phyloP scores from a whole-genome alignment of 495 filamentous ascomycete genomes.

The Xylaria grammica region DNA sequence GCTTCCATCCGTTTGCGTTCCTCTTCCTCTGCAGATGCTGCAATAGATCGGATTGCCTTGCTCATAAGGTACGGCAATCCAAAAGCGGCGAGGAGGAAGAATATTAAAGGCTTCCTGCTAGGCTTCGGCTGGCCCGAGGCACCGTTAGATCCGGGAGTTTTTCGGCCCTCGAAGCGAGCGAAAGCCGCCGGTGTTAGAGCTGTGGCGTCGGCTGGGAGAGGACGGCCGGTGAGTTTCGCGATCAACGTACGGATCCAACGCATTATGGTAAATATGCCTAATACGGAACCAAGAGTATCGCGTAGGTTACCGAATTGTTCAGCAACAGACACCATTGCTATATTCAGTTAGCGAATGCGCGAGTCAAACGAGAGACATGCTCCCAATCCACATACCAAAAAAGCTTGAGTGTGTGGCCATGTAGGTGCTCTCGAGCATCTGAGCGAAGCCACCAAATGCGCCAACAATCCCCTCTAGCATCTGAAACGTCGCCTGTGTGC shows the following conservation, averaged over 20 bases:
- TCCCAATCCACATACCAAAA: slow-evolving; percentile 72
- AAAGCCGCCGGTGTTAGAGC: slow-evolving; percentile 89
- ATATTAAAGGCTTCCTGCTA: slow-evolving; percentile 90
- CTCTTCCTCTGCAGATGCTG: slow-evolving; percentile 81
- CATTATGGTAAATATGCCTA: slow-evolving; percentile 95
- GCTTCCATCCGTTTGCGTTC: slow-evolving; percentile 65
- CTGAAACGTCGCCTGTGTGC: slow-evolving; percentile 97
- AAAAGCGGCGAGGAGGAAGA: slow-evolving; percentile 94
- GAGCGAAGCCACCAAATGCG: slow-evolving; percentile 96
- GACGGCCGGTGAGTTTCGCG: slow-evolving; percentile 92
- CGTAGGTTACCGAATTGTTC: slow-evolving; percentile 94
- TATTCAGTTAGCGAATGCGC: slow-evolving; percentile 30
- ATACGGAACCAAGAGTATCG: slow-evolving; percentile 90
- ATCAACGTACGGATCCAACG: slow-evolving; percentile 90
- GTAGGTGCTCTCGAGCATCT: slow-evolving; percentile 99
- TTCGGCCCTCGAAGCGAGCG: slow-evolving; percentile 79
- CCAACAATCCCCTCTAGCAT: slow-evolving; percentile 98
- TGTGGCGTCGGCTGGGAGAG: slow-evolving; percentile 82
- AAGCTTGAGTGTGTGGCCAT: slow-evolving; percentile 99
- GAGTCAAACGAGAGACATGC: background rate
- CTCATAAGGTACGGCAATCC: slow-evolving; percentile 95
- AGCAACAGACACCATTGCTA: slow-evolving; percentile 97
- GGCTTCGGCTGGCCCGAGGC: slow-evolving; percentile 67
- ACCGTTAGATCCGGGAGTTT: slow-evolving; percentile 42
- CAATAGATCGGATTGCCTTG: slow-evolving; percentile 86